Base-by-base conservation (phyloP, 1,139 yeast species). In the Yamadazyma triangularis region DNA sequence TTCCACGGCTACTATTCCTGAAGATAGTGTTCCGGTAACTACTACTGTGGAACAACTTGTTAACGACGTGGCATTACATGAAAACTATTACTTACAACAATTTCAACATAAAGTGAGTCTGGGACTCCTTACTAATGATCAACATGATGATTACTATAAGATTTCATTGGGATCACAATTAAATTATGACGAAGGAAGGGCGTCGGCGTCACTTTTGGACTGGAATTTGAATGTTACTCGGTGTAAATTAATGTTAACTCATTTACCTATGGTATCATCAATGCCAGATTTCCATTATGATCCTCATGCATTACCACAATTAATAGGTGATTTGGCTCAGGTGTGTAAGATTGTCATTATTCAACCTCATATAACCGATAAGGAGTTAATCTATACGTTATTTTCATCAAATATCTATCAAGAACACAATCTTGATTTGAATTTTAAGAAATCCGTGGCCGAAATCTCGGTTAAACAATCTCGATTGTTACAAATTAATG, bases 391-490 rank as follows among this genome's bases (percentile, higher is more conserved):
- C 12, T 58, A 65, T 33, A 56, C 65, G 8, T 55, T 73, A 16
- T 55, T 57, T 29, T 50, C 68, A 15, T 64, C 71, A 3, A 63
- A 69, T 34, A 41, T 73, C 18, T 73, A 70, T 48, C 58, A 54
- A 31, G 79, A 73, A 44, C 77, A 71, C 44, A 56, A 64, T 29
- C 53, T 73, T 27, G 78, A 72, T 39, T 32, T 45, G 7, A 50
- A 50, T 23, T 73, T 72, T 50, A 68, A 67, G 44, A 60, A 54
- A 38, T 58, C 69, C n/a, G 77, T 72, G 30, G 78, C 78, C 4
- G 71, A 68, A 35, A 61, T 72, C 11, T 67, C 75, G 13, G 75
- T 73, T 22, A 61, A 70, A 36, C 76, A 70, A 44, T 58, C 72
- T n/a, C 49, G 74, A 27, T 50, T 64, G 24, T 49, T 70, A 8